Evolutionary conservation across 2,329 filamentous ascomycete species (phyloP), one percentile per base, ranked within the genome.

Genomic region (Tolypocladium cylindrosporum): DNA sequence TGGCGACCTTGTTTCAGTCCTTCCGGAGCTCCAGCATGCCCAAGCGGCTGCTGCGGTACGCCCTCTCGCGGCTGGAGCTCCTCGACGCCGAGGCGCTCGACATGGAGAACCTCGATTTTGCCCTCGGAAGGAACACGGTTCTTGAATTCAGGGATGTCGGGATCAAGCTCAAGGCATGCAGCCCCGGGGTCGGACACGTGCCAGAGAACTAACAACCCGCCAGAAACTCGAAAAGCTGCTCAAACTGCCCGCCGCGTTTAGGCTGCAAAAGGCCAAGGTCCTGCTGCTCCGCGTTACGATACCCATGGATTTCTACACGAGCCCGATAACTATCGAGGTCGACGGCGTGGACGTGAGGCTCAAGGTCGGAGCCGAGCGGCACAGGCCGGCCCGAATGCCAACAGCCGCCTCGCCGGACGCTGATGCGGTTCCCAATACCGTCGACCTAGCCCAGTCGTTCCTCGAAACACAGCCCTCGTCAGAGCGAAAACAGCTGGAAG

Each of bases 91-190:
- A 95, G 68, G 87, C 89, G 14, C 77, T 97, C 64, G 89, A 97
- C 67, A 81, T 94, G 61, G 91, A 94, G 63, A 90, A 91, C 64
- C 76, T 97, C 62, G 91, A 95, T 65, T 84, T 97, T 64, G 86
- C 86, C 52, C 83, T 90, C 73, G 94, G 94, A 40, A 86, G 87
- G 71, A 87, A 87, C 63, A 94, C 88, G 45, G 87, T 89, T 1
- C 81, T 97, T 51, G 92, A 96, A 72, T 86, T 97, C 65, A 85
- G 87, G 65, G 88, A 97, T 79, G 88, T 97, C 59, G 90, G 88
- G 2, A 77, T 97, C 62, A 88, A 87, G 69, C 75, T 92, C 60
- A 83, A 90, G 79, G 91, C 90, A 77, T 24, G 50, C 39, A 65
- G 2, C 19, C 31, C 48, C 31, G 1, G 5, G 19, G 9, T 6